phyloP scores from a whole-genome alignment of 176 grass and related monocot genomes.

The Alopecurus myosuroides region DNA sequence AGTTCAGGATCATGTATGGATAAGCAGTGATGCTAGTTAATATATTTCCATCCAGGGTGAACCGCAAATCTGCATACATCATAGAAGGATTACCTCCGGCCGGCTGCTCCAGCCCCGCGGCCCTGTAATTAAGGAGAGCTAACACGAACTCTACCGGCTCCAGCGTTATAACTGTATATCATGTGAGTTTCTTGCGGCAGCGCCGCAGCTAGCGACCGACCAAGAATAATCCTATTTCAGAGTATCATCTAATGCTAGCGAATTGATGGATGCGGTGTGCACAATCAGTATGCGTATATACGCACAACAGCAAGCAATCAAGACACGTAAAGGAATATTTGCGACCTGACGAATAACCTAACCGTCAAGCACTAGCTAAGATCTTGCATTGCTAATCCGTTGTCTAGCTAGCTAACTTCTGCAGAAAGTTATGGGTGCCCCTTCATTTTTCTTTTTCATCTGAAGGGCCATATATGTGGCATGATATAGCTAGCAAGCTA shows the following conservation, averaged over 20 bases:
- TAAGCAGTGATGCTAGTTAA: neutral
- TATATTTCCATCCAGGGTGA: neutral
- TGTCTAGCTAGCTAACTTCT: neutral
- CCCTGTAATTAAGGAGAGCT: neutral
- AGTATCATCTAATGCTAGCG: neutral
- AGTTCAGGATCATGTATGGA: neutral
- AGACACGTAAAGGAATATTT: neutral
- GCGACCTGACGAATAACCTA: constrained; percentile 6
- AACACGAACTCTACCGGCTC: neutral
- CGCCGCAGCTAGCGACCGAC: neutral
- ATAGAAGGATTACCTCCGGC: neutral
- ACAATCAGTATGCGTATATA: neutral
- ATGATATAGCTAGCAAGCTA: neutral
- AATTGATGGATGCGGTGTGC: neutral
- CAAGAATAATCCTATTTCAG: constrained; percentile 34
- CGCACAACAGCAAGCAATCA: neutral
- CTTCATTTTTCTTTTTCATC: neutral
- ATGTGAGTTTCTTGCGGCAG: constrained; percentile 2
- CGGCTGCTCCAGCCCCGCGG: neutral
- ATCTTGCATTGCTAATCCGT: neutral
- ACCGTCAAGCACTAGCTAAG: neutral
- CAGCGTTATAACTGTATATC: constrained; percentile 36
- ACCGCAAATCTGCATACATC: neutral
- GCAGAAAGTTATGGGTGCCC: neutral
- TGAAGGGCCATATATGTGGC: neutral